Conservation (phyloP, 345 rosid species). For the Trapa incisa region DNA sequence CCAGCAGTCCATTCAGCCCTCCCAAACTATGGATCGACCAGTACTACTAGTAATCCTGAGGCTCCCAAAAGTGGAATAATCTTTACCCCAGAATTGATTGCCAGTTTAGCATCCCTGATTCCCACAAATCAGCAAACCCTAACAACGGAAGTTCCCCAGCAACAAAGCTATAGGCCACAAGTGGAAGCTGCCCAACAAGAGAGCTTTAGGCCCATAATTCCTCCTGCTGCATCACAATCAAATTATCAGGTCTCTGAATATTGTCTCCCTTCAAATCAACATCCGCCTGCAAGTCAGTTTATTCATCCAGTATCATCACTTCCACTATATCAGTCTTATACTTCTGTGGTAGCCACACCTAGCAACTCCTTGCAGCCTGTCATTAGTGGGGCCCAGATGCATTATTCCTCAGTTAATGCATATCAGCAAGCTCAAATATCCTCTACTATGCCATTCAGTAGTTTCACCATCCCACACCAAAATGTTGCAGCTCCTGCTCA, state of each 20-base stretch:
- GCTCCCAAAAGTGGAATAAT: slow-evolving; percentile 46
- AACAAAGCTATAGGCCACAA: slow-evolving; percentile 6
- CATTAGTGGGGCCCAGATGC: slow-evolving; percentile 31
- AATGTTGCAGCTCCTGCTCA: slow-evolving; percentile 39
- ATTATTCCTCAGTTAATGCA: slow-evolving; percentile 31
- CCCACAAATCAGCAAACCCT: slow-evolving; percentile 44
- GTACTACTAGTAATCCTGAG: slow-evolving; percentile 13
- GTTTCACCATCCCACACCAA: slow-evolving; percentile 32
- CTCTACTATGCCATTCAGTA: slow-evolving; percentile 20
- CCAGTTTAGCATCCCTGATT: slow-evolving; percentile 54
- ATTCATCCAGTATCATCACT: slow-evolving; percentile 26
- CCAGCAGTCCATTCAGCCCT: slow-evolving; percentile 22
- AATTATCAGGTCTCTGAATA: slow-evolving; percentile 33
- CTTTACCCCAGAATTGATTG: slow-evolving; percentile 75
- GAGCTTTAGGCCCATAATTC: slow-evolving; percentile 22
- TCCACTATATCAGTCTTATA: slow-evolving; percentile 34
- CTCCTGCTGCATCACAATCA: slow-evolving; percentile 24
- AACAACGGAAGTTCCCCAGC: slow-evolving; percentile 23
- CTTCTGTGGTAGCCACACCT: slow-evolving; percentile 24
- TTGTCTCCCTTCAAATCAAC: slow-evolving; percentile 20
- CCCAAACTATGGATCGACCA: slow-evolving; percentile 22
- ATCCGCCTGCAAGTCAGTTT: slow-evolving; percentile 39
- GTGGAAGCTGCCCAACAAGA: not conserved
- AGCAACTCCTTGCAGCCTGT: slow-evolving; percentile 30
- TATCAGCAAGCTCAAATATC: slow-evolving; percentile 35